Base-by-base conservation (phyloP, 306 rosid genomes). In the Cicer arietinum region DNA sequence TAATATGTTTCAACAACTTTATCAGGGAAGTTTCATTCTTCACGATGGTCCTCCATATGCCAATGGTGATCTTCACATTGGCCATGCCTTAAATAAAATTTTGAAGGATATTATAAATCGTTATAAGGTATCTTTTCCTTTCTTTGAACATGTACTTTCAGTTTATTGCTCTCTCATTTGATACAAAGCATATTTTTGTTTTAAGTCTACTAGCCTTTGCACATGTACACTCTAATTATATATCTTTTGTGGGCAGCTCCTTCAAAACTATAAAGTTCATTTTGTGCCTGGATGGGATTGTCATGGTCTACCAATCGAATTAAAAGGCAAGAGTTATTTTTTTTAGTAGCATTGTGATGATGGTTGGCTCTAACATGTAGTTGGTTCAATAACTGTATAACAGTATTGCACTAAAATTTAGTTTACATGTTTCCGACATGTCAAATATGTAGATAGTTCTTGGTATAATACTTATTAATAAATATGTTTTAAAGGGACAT, bases 201-300 rank as follows among this genome's bases (percentile, higher is more conserved):
- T 77, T 51, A 39, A 70, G 66, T 75, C 13, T 53, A 40, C 20
- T 17, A 20, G 62, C 53, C 12, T 44, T 44, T 43, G 54, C 39
- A 66, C 73, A 35, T 61, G 56, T 11, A 18, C 56, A 64, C 66
- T 71, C 40, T 68, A 63, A 22, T n/a, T 7, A 43, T 75, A 40
- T 40, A 45, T 67, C 62, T 62, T 18, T 20, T 10, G 47, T 69
- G 74, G 71, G 73, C 89, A 94, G 99, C 87, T 94, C 77, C 99
- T 94, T 85, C 99, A 90, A 84, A 94, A 92, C 82, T 88, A 85
- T 77, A 88, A 90, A 90, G 97, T 92, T 81, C 88, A 78, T 64
- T 94, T 86, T 81, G 94, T 94, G 75, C 99, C 99, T 78, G 99
- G 99, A 56, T 94, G 99, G 99, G 99, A 94, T 86, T 94, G 99